These are phyloP conservation scores for Starmerella kuoi DNA, from an alignment of 805 yeast species.

Conservation along the genomic window DNA sequence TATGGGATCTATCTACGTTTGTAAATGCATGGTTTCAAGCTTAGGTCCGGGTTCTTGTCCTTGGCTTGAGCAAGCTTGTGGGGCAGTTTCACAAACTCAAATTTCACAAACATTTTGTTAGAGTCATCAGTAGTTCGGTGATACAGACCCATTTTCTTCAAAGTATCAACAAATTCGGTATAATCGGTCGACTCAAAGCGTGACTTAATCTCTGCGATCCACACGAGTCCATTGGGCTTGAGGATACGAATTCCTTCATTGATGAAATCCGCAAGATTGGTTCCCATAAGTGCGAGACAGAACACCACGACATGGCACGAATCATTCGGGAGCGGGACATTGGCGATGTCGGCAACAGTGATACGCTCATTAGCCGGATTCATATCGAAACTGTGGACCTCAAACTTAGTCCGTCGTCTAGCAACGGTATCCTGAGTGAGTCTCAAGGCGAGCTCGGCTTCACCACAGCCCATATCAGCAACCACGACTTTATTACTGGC, in stretches of 20 bases:
- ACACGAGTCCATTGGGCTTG: constrained; percentile 83
- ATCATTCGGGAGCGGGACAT: constrained; percentile 71
- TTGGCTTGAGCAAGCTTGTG: constrained; percentile 42
- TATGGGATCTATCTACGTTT: constrained; percentile 37
- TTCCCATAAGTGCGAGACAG: constrained; percentile 94
- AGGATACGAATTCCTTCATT: constrained; percentile 79
- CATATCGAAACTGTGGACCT: constrained; percentile 83
- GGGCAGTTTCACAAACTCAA: constrained; percentile 72
- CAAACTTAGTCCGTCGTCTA: constrained; percentile 32
- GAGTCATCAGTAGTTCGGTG: constrained; percentile 76
- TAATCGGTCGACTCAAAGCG: constrained; percentile 50
- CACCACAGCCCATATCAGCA: constrained; percentile 99
- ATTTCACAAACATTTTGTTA: constrained; percentile 88
- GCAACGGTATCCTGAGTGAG: constrained; percentile 3
- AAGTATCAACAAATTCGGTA: constrained; percentile 58
- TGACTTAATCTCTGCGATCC: constrained; percentile 97
- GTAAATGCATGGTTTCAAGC: constrained; percentile 89
- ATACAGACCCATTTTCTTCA: constrained; percentile 68
- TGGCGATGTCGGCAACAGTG: constrained; percentile 90
- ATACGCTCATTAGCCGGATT: constrained; percentile 78
- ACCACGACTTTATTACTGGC: constrained; percentile 50
- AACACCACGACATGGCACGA: constrained; percentile 83
- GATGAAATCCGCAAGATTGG: constrained; percentile 84
- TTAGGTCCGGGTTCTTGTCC: constrained; percentile 45
- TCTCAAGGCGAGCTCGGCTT: constrained; percentile 68